Percentiles rank a stretch among this genome's conserved stretches.
These are phyloP conservation scores for Ogataea haglerorum DNA, from an alignment of 805 yeast genomes.

Conservation along the genomic window DNA sequence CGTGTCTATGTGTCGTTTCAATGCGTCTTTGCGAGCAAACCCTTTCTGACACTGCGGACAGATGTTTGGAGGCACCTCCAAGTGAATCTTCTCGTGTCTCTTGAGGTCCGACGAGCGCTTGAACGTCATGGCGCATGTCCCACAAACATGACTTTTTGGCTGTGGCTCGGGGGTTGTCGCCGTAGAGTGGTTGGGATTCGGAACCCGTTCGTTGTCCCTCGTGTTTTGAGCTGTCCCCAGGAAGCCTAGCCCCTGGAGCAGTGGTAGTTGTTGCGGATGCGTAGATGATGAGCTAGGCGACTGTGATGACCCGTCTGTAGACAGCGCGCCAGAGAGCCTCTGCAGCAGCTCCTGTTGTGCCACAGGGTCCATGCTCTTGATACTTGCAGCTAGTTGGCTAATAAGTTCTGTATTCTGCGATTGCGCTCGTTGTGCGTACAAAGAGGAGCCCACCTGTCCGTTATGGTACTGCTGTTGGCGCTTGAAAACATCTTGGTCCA, in stretches of 20 bases:
- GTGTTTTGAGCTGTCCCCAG: neutral
- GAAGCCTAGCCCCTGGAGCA: neutral
- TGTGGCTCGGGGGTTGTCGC: neutral
- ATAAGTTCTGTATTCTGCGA: constrained; percentile 26
- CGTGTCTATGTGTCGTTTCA: constrained; percentile 72
- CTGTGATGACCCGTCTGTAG: constrained; percentile 1
- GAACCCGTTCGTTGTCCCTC: neutral
- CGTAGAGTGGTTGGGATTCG: neutral
- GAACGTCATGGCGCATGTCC: constrained; percentile 59
- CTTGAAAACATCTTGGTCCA: constrained; percentile 9
- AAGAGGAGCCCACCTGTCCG: constrained; percentile 1
- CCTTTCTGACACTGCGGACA: constrained; percentile 79
- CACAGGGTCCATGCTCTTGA: constrained; percentile 22
- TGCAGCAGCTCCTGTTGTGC: constrained; percentile 26
- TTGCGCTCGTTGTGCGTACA: neutral
- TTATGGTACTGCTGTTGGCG: neutral
- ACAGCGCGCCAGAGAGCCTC: constrained; percentile 13
- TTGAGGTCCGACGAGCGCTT: constrained; percentile 66
- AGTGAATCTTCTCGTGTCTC: constrained; percentile 73
- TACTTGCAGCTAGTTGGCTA: constrained; percentile 21
- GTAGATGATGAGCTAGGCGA: neutral
- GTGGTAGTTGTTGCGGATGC: neutral
- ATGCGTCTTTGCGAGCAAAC: constrained; percentile 78
- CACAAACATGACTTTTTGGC: constrained; percentile 40
- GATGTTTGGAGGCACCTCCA: constrained; percentile 67